A percentile compares a stretch with the other conserved stretches of the same genome.
These are phyloP conservation scores for Jatropha podagrica DNA, from an alignment of 441 rosid genomes.

Conservation along the genomic window DNA sequence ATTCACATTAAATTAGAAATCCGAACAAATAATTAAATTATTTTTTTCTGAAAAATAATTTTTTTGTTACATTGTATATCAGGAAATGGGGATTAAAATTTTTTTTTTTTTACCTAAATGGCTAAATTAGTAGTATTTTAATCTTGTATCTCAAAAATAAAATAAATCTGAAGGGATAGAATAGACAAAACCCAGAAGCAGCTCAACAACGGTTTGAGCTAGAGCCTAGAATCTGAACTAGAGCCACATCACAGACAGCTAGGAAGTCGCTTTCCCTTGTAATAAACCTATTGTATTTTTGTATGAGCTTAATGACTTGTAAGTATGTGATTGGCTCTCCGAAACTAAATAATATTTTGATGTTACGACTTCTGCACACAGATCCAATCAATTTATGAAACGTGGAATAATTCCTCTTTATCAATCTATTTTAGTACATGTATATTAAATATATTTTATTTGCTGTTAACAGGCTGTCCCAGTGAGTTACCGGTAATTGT, in stretches of 20 bases:
- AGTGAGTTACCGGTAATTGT: constrained; percentile 31
- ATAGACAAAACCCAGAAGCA: too few relatives aligned
- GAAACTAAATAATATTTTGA: not conserved
- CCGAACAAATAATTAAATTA: too few relatives aligned
- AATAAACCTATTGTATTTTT: not conserved
- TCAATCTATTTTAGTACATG: constrained; percentile 8
- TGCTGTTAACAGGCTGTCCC: constrained; percentile 35
- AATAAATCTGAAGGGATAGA: too few relatives aligned
- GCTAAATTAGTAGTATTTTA: too few relatives aligned
- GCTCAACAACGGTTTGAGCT: too few relatives aligned
- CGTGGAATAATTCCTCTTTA: not conserved
- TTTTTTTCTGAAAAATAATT: too few relatives aligned
- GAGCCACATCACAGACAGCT: constrained; percentile 15
- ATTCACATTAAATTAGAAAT: too few relatives aligned
- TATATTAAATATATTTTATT: not conserved
- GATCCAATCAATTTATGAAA: constrained; percentile 3
- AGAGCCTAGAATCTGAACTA: not conserved
- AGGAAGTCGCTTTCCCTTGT: constrained; percentile 8
- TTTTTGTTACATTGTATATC: too few relatives aligned
- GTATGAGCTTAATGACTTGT: not conserved
- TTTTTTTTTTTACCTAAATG: too few relatives aligned
- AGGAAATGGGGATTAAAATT: too few relatives aligned
- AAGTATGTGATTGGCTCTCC: not conserved
- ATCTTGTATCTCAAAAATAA: too few relatives aligned
- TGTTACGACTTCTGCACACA: not conserved